Evolutionary conservation across 371 early-diverging fungal species (phyloP).

Genomic region (Mortierella sp.): DNA sequence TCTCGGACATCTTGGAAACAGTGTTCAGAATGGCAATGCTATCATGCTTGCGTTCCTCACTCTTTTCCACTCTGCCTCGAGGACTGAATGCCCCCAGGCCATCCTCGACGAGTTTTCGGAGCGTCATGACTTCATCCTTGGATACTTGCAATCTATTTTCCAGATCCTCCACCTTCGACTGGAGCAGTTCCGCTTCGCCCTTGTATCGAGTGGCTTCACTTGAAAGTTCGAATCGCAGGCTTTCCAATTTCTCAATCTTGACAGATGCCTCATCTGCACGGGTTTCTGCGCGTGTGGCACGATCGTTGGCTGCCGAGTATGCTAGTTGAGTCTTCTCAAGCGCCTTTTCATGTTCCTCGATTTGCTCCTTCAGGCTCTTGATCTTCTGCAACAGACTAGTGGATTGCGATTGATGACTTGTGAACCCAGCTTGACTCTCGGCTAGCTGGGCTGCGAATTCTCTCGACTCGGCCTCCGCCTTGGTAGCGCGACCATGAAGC

Average conservation of each 20-base stretch:
- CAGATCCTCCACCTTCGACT: conserved; percentile 48
- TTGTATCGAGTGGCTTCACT: conserved; percentile 35
- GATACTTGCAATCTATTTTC: conserved; percentile 44
- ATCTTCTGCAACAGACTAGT: conserved; percentile 45
- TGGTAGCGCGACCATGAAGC: conserved; percentile 58
- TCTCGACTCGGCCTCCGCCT: conserved; percentile 61
- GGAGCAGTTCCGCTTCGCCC: conserved; percentile 40
- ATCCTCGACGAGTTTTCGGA: conserved; percentile 56
- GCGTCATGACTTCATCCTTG: conserved; percentile 52
- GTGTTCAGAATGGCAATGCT: conserved; percentile 49
- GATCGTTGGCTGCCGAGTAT: conserved; percentile 49
- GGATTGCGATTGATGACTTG: conserved; percentile 43
- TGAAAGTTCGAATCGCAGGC: conserved; percentile 28
- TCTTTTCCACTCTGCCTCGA: conserved; percentile 12
- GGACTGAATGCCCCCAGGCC: conserved; percentile 50
- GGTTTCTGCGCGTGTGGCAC: conserved; percentile 54
- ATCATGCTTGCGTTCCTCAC: conserved; percentile 43
- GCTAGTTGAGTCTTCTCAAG: conserved; percentile 55
- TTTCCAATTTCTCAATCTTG: conserved; percentile 48
- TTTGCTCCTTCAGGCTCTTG: conserved; percentile 37
- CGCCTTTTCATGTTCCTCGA: conserved; percentile 54
- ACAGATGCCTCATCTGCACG: conserved; percentile 31
- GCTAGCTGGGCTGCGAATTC: conserved; percentile 55
- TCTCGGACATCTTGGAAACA: conserved; percentile 55
- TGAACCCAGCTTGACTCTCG: conserved; percentile 50